Evolutionary conservation across 768 basidiomycete genomes (phyloP).

Genomic region (Auricularia auricula-judae): DNA sequence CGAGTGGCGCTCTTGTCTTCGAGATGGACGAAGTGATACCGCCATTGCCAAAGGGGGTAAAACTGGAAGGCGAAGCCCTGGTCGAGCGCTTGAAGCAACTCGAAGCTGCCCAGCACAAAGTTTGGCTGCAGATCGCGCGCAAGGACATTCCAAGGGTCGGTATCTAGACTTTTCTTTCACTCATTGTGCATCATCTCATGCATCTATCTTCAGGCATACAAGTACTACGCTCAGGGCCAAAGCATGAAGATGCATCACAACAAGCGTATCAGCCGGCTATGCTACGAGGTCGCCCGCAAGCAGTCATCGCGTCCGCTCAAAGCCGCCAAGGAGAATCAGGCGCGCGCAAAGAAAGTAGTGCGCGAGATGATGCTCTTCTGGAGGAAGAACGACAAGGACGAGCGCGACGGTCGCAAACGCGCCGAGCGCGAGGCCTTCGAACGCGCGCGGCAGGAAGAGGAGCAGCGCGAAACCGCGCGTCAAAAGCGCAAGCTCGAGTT

Average conservation of each 20-base stretch:
- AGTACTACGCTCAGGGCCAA: constrained; percentile 58
- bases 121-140: constrained; percentile 82
- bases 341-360: constrained; percentile 80
- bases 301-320: constrained; percentile 68
- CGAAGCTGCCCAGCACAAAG: constrained; percentile 78
- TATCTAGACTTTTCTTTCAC: not conserved
- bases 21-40: constrained; percentile 63
- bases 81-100: constrained; percentile 63
- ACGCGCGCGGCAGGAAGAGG: constrained; percentile 79
- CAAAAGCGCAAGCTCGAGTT: constrained; percentile 97
- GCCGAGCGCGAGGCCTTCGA: constrained; percentile 92
- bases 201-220: constrained; percentile 50
- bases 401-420: constrained; percentile 81
- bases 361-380: constrained; percentile 95
- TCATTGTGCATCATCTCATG: not conserved
- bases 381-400: constrained; percentile 97
- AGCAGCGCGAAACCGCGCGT: constrained; percentile 84
- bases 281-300: constrained; percentile 62
- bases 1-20: constrained; percentile 50
- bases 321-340: constrained; percentile 70
- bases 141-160: constrained; percentile 73
- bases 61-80: constrained; percentile 61
- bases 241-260: constrained; percentile 55
- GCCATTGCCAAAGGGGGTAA: constrained; percentile 64
- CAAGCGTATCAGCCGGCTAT: constrained; percentile 66